phyloP scores from a whole-genome alignment of 139 green algal genomes.

The Microglena sp. region DNA sequence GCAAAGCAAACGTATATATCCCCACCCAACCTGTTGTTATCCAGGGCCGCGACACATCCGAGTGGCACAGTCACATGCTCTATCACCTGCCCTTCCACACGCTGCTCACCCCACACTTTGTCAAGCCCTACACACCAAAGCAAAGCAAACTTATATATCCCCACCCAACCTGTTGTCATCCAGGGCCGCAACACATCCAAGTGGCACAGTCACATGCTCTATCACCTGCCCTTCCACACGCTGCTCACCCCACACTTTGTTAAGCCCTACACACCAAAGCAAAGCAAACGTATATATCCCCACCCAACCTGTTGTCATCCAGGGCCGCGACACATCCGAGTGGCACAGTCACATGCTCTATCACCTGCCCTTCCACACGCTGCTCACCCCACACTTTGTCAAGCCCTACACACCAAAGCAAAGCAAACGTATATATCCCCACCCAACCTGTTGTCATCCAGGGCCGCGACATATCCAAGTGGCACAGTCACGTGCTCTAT shows the following conservation, averaged over 20 bases:
- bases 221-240: slow-evolving; percentile 71
- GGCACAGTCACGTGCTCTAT: slow-evolving; percentile 57
- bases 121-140: too few species aligned
- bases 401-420: too few species aligned
- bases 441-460: too few species aligned
- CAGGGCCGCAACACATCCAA: slow-evolving; percentile 32
- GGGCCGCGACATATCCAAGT: slow-evolving; percentile 37
- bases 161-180: too few species aligned
- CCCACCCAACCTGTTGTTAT: too few species aligned
- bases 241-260: slow-evolving; percentile 64
- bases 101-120: slow-evolving; percentile 59
- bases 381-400: slow-evolving; percentile 61
- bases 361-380: slow-evolving; percentile 68
- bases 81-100: slow-evolving; percentile 71
- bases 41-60: slow-evolving; percentile 29
- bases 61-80: slow-evolving; percentile 65
- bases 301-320: too few species aligned
- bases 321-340: slow-evolving; percentile 27
- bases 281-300: too few species aligned
- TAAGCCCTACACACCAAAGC: too few species aligned
- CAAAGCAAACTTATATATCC: too few species aligned
- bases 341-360: slow-evolving; percentile 63
- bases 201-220: slow-evolving; percentile 63
- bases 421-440: too few species aligned
- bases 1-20: too few species aligned